A percentile compares a stretch with the other conserved stretches of the same genome.
Conservation (phyloP, 495 filamentous ascomycete genomes). For the Neurospora africana region DNA sequence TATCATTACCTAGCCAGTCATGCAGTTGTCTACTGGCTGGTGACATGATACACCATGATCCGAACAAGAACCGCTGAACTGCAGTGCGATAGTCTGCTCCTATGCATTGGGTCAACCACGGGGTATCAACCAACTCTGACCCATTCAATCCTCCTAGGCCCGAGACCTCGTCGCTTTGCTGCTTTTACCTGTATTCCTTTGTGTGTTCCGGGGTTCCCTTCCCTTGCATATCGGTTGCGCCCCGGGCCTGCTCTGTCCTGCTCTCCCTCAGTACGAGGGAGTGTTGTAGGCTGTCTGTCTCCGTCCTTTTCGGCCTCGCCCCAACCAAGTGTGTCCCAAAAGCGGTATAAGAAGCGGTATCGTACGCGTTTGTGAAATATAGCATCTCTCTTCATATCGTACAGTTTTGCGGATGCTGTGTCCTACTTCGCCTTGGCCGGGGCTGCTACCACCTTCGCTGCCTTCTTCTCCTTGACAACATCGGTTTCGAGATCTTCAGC, state of each 20-base stretch:
- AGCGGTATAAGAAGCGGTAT: not conserved
- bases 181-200: not conserved
- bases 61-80: not conserved
- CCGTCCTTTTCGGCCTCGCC: not conserved
- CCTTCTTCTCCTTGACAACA: conserved; percentile 51
- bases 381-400: conserved; percentile 4
- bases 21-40: not conserved
- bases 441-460: conserved; percentile 41
- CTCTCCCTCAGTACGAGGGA: not conserved
- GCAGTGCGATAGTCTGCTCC: not conserved
- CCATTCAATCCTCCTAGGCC: not conserved
- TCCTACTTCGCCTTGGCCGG: conserved; percentile 15
- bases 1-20: not conserved
- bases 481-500: conserved; percentile 46
- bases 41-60: not conserved
- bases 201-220: not conserved
- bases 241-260: not conserved
- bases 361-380: not conserved
- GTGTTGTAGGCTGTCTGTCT: not conserved
- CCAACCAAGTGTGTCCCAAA: not conserved
- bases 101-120: not conserved
- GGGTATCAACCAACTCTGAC: not conserved
- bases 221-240: not conserved
- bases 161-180: not conserved
- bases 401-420: not conserved